Conservation (phyloP, 177 flowering plant genomes). For the Vitis hybrid region DNA sequence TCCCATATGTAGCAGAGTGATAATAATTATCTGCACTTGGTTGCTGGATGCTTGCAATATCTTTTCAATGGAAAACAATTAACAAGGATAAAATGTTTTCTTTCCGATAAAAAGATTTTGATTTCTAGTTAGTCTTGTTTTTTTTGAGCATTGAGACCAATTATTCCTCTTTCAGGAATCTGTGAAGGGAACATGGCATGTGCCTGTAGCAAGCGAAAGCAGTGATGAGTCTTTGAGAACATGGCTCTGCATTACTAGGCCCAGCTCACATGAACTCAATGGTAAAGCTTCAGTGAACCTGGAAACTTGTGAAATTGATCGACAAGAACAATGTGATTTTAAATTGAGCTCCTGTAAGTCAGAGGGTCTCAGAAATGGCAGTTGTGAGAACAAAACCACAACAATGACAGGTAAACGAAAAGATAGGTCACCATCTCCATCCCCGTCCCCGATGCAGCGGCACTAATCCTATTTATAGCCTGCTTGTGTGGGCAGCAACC, state of each 20-base stretch:
- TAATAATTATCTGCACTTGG: no score
- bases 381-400: neutral
- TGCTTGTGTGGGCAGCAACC: neutral
- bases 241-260: conserved; percentile 75
- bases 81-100: neutral
- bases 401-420: conserved; percentile 40
- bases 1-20: no score
- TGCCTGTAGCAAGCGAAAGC: conserved; percentile 49
- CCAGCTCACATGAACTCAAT: conserved; percentile 8
- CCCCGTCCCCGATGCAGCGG: neutral
- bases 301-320: conserved; percentile 6
- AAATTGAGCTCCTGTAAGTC: neutral
- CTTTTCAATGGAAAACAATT: no score
- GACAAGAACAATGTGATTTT: neutral
- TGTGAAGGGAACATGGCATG: conserved; percentile 81
- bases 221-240: conserved; percentile 41
- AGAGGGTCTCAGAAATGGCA: neutral
- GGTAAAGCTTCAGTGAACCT: conserved; percentile 7
- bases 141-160: neutral
- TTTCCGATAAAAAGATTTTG: neutral
- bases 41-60: no score
- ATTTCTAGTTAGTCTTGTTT: neutral
- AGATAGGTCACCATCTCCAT: conserved; percentile 37
- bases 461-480: neutral
- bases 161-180: conserved; percentile 59